These are phyloP conservation scores for Hyaloscypha bicolor DNA, from an alignment of 495 filamentous ascomycete genomes.

Conservation along the genomic window DNA sequence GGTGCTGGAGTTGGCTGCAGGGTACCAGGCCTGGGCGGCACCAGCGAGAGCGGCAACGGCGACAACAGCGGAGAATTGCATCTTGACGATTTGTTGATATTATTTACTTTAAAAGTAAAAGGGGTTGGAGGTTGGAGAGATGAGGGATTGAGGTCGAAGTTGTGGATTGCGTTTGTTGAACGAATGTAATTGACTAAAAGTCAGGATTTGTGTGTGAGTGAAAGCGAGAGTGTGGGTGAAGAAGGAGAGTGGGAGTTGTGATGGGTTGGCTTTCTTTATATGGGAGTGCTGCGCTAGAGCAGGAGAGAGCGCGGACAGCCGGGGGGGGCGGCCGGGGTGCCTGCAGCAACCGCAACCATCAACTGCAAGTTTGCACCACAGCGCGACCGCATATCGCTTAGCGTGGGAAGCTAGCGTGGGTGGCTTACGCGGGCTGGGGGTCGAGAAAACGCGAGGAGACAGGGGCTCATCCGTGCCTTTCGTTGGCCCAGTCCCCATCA, in stretches of 20 bases:
- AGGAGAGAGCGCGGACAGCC: background rate
- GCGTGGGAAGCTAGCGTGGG: background rate
- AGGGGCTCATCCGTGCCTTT: background rate
- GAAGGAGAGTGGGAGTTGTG: slow-evolving; percentile 26
- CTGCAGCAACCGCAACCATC: background rate
- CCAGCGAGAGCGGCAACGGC: slow-evolving; percentile 59
- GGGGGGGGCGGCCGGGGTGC: background rate
- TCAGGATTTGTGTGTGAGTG: slow-evolving; percentile 49
- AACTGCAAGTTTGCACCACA: too few species aligned
- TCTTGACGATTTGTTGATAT: slow-evolving; percentile 40
- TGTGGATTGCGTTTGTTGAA: slow-evolving; percentile 39
- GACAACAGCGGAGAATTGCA: slow-evolving; percentile 41
- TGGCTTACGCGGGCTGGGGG: background rate
- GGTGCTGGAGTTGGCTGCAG: slow-evolving; percentile 56
- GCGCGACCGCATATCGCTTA: background rate
- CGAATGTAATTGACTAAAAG: slow-evolving; percentile 66
- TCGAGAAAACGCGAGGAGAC: background rate
- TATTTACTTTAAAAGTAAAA: slow-evolving; percentile 45
- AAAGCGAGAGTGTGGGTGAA: slow-evolving; percentile 53
- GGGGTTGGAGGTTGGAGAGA: slow-evolving; percentile 23
- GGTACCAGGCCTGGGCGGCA: background rate
- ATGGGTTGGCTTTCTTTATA: slow-evolving; percentile 30
- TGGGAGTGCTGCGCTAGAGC: background rate
- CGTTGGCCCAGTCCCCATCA: background rate
- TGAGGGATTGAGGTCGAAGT: slow-evolving; percentile 29